phyloP scores from a whole-genome alignment of 345 rosid genomes.

The Orychophragmus violaceus region DNA sequence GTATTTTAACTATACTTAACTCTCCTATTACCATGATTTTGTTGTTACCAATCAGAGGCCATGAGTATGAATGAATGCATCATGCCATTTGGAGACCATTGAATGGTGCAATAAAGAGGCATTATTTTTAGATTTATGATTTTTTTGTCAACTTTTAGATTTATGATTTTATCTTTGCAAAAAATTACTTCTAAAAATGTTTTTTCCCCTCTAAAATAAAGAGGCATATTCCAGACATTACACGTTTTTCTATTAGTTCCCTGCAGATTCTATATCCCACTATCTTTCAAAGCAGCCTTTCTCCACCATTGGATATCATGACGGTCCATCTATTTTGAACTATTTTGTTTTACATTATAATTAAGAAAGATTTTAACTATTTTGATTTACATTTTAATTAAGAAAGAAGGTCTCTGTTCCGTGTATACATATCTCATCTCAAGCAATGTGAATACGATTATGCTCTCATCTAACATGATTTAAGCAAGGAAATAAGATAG shows the following conservation, averaged over 20 bases:
- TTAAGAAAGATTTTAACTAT: neutral
- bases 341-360: neutral
- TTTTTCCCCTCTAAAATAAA: no score
- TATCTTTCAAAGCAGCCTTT: constrained; percentile 1
- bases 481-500: neutral
- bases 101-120: neutral
- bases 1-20: neutral
- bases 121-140: neutral
- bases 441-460: constrained; percentile 18
- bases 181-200: no score
- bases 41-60: neutral
- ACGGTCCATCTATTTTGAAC: constrained; percentile 2
- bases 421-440: constrained; percentile 2
- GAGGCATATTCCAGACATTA: neutral
- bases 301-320: constrained; percentile 15
- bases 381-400: neutral
- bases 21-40: neutral
- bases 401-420: constrained; percentile 4
- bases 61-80: no score
- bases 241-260: constrained; percentile 8
- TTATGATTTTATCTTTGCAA: neutral
- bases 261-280: constrained; percentile 18
- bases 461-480: constrained; percentile 10
- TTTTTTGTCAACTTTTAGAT: no score
- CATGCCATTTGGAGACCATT: neutral